phyloP scores from a whole-genome alignment of 1,284 basidiomycete genomes.

The Austroboletus novae-zelandiae region DNA sequence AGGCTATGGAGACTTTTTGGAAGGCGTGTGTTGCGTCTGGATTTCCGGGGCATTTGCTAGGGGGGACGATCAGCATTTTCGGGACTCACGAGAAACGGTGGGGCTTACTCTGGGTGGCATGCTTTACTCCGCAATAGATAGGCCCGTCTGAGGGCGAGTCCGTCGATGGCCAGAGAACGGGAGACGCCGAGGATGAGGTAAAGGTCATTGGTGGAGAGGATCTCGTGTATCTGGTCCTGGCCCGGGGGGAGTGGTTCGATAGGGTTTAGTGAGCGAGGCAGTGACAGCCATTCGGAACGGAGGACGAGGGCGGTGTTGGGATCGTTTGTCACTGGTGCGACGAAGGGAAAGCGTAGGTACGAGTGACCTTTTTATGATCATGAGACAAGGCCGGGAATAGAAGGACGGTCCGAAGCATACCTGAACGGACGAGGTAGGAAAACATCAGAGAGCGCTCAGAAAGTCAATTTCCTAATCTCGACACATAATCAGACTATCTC shows the following conservation, averaged over 20 bases:
- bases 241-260: not conserved
- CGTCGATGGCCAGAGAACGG: slow-evolving; percentile 54
- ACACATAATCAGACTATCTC: not conserved
- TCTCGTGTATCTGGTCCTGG: slow-evolving; percentile 40
- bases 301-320: slow-evolving; percentile 41
- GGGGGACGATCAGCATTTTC: too few species aligned
- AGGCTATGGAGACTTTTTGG: slow-evolving; percentile 82
- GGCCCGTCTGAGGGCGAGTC: slow-evolving; percentile 64
- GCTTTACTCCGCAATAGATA: slow-evolving; percentile 73
- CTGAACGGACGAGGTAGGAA: not conserved
- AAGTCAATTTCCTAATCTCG: too few species aligned
- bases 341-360: slow-evolving; percentile 54
- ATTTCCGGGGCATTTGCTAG: slow-evolving; percentile 78
- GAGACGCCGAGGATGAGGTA: slow-evolving; percentile 72
- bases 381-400: too few species aligned
- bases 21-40: slow-evolving; percentile 79
- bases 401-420: too few species aligned
- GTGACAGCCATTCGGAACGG: slow-evolving; percentile 18
- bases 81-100: slow-evolving; percentile 3
- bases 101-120: slow-evolving; percentile 77
- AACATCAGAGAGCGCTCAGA: not conserved
- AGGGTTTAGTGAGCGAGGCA: slow-evolving; percentile 4
- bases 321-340: slow-evolving; percentile 40
- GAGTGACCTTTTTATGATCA: too few species aligned
- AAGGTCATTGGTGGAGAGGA: slow-evolving; percentile 63